phyloP scores from a whole-genome alignment of 139 green algal species.

The Marvania coccoides region DNA sequence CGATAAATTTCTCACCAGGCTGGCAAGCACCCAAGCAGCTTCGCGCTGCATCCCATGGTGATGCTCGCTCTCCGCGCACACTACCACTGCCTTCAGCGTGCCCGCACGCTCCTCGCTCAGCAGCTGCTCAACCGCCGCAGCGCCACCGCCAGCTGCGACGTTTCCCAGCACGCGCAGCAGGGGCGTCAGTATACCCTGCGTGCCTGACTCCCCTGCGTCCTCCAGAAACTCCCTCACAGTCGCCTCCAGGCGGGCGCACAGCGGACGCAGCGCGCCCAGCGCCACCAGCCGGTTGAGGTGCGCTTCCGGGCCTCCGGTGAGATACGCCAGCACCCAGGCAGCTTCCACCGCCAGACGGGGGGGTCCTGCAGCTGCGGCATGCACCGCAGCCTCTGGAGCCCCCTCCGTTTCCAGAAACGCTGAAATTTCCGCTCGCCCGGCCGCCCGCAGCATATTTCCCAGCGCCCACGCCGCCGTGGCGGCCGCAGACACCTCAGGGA shows the following conservation, averaged over 20 bases:
- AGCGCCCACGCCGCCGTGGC: constrained; percentile 43
- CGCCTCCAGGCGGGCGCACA: neutral
- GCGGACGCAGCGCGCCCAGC: constrained; percentile 6
- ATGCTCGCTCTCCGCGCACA: constrained; percentile 9
- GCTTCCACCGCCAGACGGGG: constrained; percentile 18
- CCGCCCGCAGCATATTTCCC: constrained; percentile 23
- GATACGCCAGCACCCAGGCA: constrained; percentile 32
- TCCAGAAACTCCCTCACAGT: neutral
- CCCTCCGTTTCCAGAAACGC: constrained; percentile 14
- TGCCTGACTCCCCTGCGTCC: neutral
- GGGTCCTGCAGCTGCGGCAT: neutral
- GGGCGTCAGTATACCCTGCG: constrained; percentile 25
- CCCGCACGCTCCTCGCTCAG: neutral
- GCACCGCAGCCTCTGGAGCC: constrained; percentile 2
- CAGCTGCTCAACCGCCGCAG: constrained; percentile 1
- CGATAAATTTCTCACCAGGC: constrained; percentile 19
- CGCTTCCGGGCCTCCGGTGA: constrained; percentile 1
- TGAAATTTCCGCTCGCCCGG: constrained; percentile 5
- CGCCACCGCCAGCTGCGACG: constrained; percentile 22
- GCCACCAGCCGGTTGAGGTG: constrained; percentile 10
- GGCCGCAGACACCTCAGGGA: constrained; percentile 9
- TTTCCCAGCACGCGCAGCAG: constrained; percentile 37
- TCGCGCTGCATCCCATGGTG: constrained; percentile 31
- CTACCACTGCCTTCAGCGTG: constrained; percentile 15
- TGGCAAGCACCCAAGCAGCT: constrained; percentile 26